Evolutionary conservation across 805 yeast genomes (phyloP), one percentile per base, ranked within the genome.

Genomic region (Ogataea populi-albae): DNA sequence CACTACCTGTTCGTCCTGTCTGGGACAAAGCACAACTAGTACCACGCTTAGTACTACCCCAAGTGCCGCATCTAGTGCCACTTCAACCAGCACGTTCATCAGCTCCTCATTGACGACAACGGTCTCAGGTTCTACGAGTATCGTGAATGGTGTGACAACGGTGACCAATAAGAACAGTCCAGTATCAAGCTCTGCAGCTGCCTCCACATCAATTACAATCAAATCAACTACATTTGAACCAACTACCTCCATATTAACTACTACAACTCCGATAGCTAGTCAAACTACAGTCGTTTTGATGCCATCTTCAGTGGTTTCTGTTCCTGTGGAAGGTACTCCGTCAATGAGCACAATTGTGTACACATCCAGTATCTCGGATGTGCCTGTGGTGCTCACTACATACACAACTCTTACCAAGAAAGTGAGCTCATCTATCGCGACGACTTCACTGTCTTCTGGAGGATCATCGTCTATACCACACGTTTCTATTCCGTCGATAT

Each of bases 371-470:
- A 43, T 50, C 30, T 50, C 54, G n/a, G 45, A 37, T 18, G 42
- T 48, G 17, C 41, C 54, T 7, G 58, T 54, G 22, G 49, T 41
- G 19, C 43, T 53, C 38, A 55, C 60, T 16, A 52, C 58, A 2
- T 49, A 47, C 45, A 32, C 43, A 14, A 36, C 47, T 4, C 37
- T 38, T 17, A 26, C 41, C 10, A 17, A 33, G 12, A 20, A 26
- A 24, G n/a, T 37, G 23, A 30, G 21, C 10, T 17, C 21, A 6
- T 16, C 30, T 6, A 17, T 12, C n/a, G 19, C 20, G 21, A 7
- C 21, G 7, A n/a, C 30, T 7, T 22, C 23, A n/a, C 11, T n/a
- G 9, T 22, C 23, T 22, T 22, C 23, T n/a, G 11, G 9, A 22
- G 23, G 11, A 22, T 22, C 23, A 22, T 22, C 23, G 9, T 22